Conservation (phyloP, 805 yeast species). For the Barnettozyma californica region DNA sequence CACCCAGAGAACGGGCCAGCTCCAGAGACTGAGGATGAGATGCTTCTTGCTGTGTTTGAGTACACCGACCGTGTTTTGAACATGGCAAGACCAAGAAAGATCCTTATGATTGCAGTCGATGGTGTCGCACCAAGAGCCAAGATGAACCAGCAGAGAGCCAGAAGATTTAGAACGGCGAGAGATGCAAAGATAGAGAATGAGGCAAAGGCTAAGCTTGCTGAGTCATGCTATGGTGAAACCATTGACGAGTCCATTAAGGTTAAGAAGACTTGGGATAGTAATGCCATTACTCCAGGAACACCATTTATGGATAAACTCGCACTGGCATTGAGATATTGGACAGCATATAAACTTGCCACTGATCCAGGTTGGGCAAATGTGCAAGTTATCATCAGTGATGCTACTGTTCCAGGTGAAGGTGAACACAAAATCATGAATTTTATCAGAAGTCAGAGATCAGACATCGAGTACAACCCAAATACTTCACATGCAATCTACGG, state of each 20-base stretch:
- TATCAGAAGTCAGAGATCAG: constrained; percentile 75
- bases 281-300: constrained; percentile 96
- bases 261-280: constrained; percentile 87
- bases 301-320: constrained; percentile 92
- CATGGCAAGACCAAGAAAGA: constrained; percentile 93
- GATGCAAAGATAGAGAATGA: constrained; percentile 80
- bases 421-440: constrained; percentile 96
- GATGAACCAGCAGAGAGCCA: constrained; percentile 94
- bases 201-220: constrained; percentile 49
- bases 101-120: constrained; percentile 92
- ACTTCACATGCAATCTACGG: constrained; percentile 93
- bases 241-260: constrained; percentile 72
- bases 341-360: constrained; percentile 79
- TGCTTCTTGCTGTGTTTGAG: constrained; percentile 88
- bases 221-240: constrained; percentile 44
- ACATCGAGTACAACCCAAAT: constrained; percentile 67
- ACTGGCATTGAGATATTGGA: constrained; percentile 74
- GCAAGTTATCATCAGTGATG: constrained; percentile 79
- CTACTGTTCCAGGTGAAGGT: constrained; percentile 98
- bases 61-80: constrained; percentile 88
- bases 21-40: constrained; percentile 94
- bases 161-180: constrained; percentile 87
- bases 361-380: constrained; percentile 84
- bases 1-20: constrained; percentile 97
- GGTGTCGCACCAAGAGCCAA: constrained; percentile 99